Conservation (phyloP, 768 basidiomycete species). For the Mycena alexandri region DNA sequence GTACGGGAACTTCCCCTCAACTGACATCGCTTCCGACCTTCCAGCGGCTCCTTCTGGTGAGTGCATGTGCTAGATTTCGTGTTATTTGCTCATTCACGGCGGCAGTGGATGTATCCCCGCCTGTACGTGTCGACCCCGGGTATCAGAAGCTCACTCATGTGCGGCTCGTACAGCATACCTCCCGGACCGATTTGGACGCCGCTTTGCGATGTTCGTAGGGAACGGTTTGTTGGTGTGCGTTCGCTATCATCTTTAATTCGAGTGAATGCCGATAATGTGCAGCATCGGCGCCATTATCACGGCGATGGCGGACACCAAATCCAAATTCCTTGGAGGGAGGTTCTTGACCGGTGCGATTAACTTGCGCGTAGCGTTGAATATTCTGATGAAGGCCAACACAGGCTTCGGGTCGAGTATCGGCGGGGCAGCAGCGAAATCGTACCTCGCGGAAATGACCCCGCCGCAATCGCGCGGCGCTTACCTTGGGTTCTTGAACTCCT, state of each 20-base stretch:
- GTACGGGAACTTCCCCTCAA: background rate
- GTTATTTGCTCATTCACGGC: conserved; percentile 9
- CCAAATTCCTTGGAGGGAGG: conserved; percentile 62
- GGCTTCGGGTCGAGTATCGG: conserved; percentile 60
- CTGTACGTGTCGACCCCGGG: conserved; percentile 48
- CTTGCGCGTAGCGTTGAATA: background rate
- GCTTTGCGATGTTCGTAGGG: conserved; percentile 63
- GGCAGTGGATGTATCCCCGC: conserved; percentile 57
- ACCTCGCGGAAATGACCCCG: conserved; percentile 63
- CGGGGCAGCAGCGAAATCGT: conserved; percentile 63
- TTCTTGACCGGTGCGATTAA: conserved; percentile 59
- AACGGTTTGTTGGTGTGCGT: conserved; percentile 60
- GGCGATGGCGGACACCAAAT: conserved; percentile 58
- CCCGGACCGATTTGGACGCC: conserved; percentile 63
- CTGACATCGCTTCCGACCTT: conserved; percentile 6
- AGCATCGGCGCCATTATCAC: conserved; percentile 45
- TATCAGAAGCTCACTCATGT: background rate
- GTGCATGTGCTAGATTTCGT: conserved; percentile 22
- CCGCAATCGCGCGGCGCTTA: conserved; percentile 63
- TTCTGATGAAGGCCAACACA: conserved; percentile 21
- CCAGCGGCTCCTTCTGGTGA: conserved; percentile 56
- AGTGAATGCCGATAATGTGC: too few species aligned
- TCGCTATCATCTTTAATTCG: background rate
- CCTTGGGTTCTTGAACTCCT: conserved; percentile 66
- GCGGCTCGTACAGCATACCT: conserved; percentile 36